Percentiles rank a stretch among this genome's conserved stretches.
These are phyloP conservation scores for Linnemannia exigua DNA, from an alignment of 192 early-diverging fungal genomes.

Conservation along the genomic window DNA sequence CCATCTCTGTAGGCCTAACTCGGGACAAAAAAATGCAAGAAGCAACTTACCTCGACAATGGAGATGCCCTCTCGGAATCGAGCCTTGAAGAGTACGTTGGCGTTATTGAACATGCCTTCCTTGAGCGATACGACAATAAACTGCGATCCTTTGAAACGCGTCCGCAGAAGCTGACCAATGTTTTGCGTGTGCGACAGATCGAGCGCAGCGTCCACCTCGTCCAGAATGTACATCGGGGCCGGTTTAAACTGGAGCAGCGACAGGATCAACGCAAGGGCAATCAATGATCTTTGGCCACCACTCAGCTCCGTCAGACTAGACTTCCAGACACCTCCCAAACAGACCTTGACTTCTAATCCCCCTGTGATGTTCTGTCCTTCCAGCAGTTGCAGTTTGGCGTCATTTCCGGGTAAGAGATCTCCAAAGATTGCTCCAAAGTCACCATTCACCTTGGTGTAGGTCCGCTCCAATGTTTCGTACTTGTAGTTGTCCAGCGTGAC, in stretches of 20 bases:
- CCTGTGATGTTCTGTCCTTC: conserved; percentile 84
- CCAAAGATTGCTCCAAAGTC: conserved; percentile 98
- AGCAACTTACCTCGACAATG: conserved; percentile 79
- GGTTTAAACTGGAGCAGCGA: conserved; percentile 98
- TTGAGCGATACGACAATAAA: conserved; percentile 99
- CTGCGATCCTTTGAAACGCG: conserved; percentile 95
- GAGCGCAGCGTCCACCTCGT: conserved; percentile 98
- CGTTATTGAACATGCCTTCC: conserved; percentile 99
- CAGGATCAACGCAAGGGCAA: conserved; percentile 96
- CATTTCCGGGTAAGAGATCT: conserved; percentile 93
- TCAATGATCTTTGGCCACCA: conserved; percentile 96
- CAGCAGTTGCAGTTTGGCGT: conserved; percentile 88
- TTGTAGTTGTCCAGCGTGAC: conserved; percentile 91
- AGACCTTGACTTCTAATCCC: conserved; percentile 96
- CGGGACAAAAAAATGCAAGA: neutral
- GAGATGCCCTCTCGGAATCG: conserved; percentile 96
- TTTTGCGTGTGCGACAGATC: conserved; percentile 99
- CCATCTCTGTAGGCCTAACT: neutral
- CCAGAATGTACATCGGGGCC: conserved; percentile 99
- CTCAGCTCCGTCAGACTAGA: conserved; percentile 95
- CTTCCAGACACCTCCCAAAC: conserved; percentile 97
- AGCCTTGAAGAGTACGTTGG: conserved; percentile 95
- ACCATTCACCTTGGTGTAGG: conserved; percentile 92
- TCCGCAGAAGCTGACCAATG: conserved; percentile 94
- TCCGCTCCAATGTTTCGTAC: conserved; percentile 87